Evolutionary conservation across 495 filamentous ascomycete species (phyloP), one percentile per base, ranked within the genome.

Genomic region (Endocarpon pusillum): DNA sequence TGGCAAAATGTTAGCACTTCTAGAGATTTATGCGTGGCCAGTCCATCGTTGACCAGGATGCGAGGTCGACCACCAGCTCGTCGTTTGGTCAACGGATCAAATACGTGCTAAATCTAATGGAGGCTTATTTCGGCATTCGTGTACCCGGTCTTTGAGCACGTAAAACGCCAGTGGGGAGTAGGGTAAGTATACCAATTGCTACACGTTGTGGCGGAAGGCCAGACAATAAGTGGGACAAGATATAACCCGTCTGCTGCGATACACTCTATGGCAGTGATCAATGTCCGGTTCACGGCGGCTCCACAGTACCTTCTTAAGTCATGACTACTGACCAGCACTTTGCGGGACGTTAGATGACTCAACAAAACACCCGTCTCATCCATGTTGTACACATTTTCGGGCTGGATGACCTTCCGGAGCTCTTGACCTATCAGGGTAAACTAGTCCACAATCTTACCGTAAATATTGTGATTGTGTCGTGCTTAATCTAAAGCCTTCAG

Each of bases 291-390:
- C 26, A 52, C 38, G 9, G 39, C 34, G 31, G 48, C 35, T 19
- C 38, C 51, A 49, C 47, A 47, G 46, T 57, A 47, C 18, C 48
- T 42, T 43, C 48, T 46, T 34, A 43, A 32, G 39, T 57, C 47
- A 25, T 53, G 25, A 40, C 46, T 58, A 46, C 41, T 14, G 45
- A 58, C 36, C 21, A 59, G 48, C 40, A 58, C 46, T 34, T 58
- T 58, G 16, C 58, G 28, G 36, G 49, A 57, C 34, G 47, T 35
- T 10, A 47, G 55, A 40, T 51, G 51, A 19, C 31, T 49, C 26
- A 60, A 41, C 35, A 58, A 48, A 31, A 54, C 52, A 32, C 46
- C 42, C 11, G 46, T 52, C 46, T 55, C 45, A 34, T 53, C 44
- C 33, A 51, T 55, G 32, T 55, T 55, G 40, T 48, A 46, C 10